Evolutionary conservation across 1,284 basidiomycete genomes (phyloP).

Genomic region (Ustilago curta): DNA sequence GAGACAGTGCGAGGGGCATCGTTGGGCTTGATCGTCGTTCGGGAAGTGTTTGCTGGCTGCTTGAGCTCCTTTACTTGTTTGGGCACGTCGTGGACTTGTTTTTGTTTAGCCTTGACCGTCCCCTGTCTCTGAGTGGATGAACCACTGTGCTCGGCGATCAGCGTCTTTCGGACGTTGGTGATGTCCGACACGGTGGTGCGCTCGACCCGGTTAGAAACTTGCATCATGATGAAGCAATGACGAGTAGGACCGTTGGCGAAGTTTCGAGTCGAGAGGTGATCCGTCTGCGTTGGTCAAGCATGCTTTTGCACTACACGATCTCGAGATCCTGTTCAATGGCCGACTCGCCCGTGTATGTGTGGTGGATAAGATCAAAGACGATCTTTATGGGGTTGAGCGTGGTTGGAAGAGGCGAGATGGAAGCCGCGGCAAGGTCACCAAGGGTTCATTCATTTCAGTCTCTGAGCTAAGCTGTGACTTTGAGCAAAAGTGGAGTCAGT

Average conservation of each 20-base stretch:
- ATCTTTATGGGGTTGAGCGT: too few relatives aligned
- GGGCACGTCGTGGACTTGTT: slow-evolving; percentile 12
- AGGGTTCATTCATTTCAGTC: too few relatives aligned
- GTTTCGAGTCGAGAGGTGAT: not conserved
- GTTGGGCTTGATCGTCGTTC: not conserved
- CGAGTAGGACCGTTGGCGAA: not conserved
- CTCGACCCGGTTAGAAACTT: slow-evolving; percentile 28
- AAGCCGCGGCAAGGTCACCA: too few relatives aligned
- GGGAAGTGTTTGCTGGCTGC: slow-evolving; percentile 8
- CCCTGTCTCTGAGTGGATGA: slow-evolving; percentile 29
- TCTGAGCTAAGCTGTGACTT: too few relatives aligned
- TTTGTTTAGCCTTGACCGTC: slow-evolving; percentile 16
- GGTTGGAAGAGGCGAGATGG: too few relatives aligned
- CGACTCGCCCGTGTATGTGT: too few relatives aligned
- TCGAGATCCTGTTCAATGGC: too few relatives aligned
- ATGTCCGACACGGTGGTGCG: slow-evolving; percentile 42
- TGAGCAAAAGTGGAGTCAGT: too few relatives aligned
- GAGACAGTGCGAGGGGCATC: not conserved
- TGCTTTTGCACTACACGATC: not conserved
- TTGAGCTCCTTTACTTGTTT: slow-evolving; percentile 18
- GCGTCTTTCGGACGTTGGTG: slow-evolving; percentile 45
- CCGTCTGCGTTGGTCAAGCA: too few relatives aligned
- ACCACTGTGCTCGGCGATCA: slow-evolving; percentile 39
- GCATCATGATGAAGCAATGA: slow-evolving; percentile 16
- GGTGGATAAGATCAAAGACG: too few relatives aligned